phyloP scores from a whole-genome alignment of 108 stramenopile species.

The Thalassiosira profunda region DNA sequence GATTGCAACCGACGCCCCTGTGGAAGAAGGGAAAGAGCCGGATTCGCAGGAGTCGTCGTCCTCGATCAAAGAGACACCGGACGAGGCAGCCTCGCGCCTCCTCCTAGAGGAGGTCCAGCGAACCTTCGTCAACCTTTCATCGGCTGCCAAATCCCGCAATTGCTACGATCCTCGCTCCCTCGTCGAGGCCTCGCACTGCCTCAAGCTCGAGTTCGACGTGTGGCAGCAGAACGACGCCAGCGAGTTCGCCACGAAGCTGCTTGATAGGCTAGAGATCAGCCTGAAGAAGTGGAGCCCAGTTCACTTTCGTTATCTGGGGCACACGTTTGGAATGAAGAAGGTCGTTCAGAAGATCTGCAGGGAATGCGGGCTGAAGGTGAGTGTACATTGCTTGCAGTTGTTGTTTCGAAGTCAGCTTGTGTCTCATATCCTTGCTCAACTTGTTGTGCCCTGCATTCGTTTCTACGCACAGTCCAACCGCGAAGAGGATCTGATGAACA shows the following conservation, averaged over 20 bases:
- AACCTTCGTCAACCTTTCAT: slow-evolving; percentile 93
- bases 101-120: slow-evolving; percentile 96
- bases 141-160: slow-evolving; percentile 83
- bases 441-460: slow-evolving; percentile 33
- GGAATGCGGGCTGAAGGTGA: slow-evolving; percentile 91
- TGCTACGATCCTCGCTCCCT: slow-evolving; percentile 95
- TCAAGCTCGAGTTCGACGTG: slow-evolving; percentile 97
- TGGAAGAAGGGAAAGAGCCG: slow-evolving; percentile 19
- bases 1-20: slow-evolving; percentile 16
- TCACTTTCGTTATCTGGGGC: slow-evolving; percentile 81
- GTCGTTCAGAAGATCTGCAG: slow-evolving; percentile 93
- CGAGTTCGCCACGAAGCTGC: slow-evolving; percentile 96
- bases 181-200: slow-evolving; percentile 94
- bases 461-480: slow-evolving; percentile 72
- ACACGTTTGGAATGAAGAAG: slow-evolving; percentile 86
- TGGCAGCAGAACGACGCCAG: slow-evolving; percentile 99
- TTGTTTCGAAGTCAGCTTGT: neutral
- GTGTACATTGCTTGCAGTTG: slow-evolving; percentile 6
- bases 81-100: slow-evolving; percentile 86
- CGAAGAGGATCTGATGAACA: slow-evolving; percentile 93
- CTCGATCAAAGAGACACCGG: slow-evolving; percentile 70
- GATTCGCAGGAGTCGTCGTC: slow-evolving; percentile 12
- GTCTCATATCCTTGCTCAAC: neutral
- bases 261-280: slow-evolving; percentile 92
- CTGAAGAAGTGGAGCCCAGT: slow-evolving; percentile 88